phyloP scores from a whole-genome alignment of 495 filamentous ascomycete genomes.

The Extremus antarcticus region DNA sequence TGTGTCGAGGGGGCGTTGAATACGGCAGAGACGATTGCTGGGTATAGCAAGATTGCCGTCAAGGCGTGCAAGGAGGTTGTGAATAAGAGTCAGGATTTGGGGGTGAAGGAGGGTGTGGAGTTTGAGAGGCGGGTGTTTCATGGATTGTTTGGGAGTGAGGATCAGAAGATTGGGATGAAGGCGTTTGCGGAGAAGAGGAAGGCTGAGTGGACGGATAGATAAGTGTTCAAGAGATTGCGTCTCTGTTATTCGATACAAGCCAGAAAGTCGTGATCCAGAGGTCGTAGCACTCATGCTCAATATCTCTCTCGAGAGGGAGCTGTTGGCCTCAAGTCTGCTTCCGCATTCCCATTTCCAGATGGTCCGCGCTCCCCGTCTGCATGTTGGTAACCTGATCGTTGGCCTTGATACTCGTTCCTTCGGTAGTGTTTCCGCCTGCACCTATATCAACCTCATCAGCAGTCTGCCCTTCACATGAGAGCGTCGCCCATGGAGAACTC shows the following conservation, averaged over 20 bases:
- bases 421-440: conserved; percentile 5
- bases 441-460: neutral
- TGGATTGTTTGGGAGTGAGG: conserved; percentile 77
- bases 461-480: neutral
- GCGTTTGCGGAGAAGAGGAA: conserved; percentile 94
- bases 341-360: conserved; percentile 11
- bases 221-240: neutral
- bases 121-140: conserved; percentile 92
- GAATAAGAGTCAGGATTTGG: conserved; percentile 87
- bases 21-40: conserved; percentile 81
- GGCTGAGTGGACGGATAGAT: conserved; percentile 81
- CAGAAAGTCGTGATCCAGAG: neutral
- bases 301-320: too few species aligned
- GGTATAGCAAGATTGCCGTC: conserved; percentile 66
- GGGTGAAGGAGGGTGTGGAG: conserved; percentile 80
- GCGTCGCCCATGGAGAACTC: conserved; percentile 4
- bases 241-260: neutral
- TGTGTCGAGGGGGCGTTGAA: conserved; percentile 65
- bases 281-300: neutral
- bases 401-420: conserved; percentile 10
- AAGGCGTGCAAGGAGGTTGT: conserved; percentile 95
- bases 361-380: conserved; percentile 16
- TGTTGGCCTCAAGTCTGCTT: conserved; percentile 8
- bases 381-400: conserved; percentile 14
- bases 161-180: conserved; percentile 95